phyloP scores from a whole-genome alignment of 2,329 filamentous ascomycete species.

The Lizonia empirigonia region DNA sequence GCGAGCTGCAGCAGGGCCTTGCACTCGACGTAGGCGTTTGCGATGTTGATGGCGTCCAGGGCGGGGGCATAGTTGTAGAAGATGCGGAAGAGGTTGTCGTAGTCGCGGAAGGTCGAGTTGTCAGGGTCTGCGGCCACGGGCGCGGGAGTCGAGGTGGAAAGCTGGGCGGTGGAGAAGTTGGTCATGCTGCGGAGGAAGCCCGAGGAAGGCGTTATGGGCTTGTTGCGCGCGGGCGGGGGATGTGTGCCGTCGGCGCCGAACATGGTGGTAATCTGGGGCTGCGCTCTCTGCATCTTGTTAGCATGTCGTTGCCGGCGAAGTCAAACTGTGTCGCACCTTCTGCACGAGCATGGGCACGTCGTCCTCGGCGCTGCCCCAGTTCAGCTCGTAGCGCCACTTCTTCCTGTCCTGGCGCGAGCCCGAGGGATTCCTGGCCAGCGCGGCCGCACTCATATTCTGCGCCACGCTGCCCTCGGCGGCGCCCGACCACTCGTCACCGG shows the following conservation, averaged over 20 bases:
- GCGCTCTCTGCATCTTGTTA: slow-evolving; percentile 18
- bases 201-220: slow-evolving; percentile 66
- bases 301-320: not conserved
- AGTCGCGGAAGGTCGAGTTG: slow-evolving; percentile 82
- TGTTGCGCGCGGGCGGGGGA: slow-evolving; percentile 62
- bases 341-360: slow-evolving; percentile 90
- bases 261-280: slow-evolving; percentile 55
- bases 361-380: slow-evolving; percentile 69
- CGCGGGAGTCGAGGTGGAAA: slow-evolving; percentile 24
- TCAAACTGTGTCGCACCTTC: slow-evolving; percentile 61
- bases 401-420: slow-evolving; percentile 56
- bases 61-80: slow-evolving; percentile 92
- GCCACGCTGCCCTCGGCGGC: slow-evolving; percentile 39
- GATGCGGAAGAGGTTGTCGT: slow-evolving; percentile 92
- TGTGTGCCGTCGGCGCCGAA: slow-evolving; percentile 59
- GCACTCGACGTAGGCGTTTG: slow-evolving; percentile 90
- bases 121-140: slow-evolving; percentile 61
- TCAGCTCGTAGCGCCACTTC: slow-evolving; percentile 87
- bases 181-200: slow-evolving; percentile 88
- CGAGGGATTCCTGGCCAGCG: slow-evolving; percentile 50
- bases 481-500: slow-evolving; percentile 76
- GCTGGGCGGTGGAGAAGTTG: slow-evolving; percentile 65
- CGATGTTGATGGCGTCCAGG: slow-evolving; percentile 85
- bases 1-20: slow-evolving; percentile 85
- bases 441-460: slow-evolving; percentile 34